Evolutionary conservation across 2,329 filamentous ascomycete species (phyloP).

Genomic region (Penicillium janthinellum): DNA sequence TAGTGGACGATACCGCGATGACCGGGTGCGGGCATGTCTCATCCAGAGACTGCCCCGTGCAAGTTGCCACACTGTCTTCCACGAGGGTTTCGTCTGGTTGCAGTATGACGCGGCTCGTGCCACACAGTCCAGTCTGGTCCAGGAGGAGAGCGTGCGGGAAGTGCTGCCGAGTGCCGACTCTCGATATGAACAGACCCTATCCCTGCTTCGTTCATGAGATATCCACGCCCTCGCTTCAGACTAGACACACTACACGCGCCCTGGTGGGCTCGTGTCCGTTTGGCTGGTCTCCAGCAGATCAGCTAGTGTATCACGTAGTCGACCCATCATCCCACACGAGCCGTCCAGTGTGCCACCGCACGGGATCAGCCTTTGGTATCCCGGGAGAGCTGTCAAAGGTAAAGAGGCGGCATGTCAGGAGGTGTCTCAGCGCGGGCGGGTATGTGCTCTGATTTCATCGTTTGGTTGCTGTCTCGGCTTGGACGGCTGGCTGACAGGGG

Average conservation of each 20-base stretch:
- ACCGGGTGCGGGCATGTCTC: constrained; percentile 13
- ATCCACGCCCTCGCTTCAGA: not conserved
- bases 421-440: constrained; percentile 9
- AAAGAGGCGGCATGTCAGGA: constrained; percentile 6
- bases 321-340: constrained; percentile 4
- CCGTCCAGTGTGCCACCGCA: not conserved
- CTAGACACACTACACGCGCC: not conserved
- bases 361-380: not conserved
- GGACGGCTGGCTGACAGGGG: not conserved
- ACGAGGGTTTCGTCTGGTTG: not conserved
- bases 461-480: constrained; percentile 7
- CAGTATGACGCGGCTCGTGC: not conserved
- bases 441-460: constrained; percentile 13
- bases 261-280: constrained; percentile 1
- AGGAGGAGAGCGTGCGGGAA: not conserved
- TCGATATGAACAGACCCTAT: not conserved
- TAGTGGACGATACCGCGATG: not conserved
- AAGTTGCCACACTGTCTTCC: not conserved
- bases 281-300: constrained; percentile 1
- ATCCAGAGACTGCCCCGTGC: not conserved
- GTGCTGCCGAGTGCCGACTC: not conserved
- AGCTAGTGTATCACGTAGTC: not conserved
- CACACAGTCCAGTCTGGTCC: not conserved
- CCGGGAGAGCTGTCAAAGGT: not conserved
- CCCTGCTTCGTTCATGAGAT: not conserved